Conservation (phyloP, 208 protist genomes). For the Crithidia fasciculata region DNA sequence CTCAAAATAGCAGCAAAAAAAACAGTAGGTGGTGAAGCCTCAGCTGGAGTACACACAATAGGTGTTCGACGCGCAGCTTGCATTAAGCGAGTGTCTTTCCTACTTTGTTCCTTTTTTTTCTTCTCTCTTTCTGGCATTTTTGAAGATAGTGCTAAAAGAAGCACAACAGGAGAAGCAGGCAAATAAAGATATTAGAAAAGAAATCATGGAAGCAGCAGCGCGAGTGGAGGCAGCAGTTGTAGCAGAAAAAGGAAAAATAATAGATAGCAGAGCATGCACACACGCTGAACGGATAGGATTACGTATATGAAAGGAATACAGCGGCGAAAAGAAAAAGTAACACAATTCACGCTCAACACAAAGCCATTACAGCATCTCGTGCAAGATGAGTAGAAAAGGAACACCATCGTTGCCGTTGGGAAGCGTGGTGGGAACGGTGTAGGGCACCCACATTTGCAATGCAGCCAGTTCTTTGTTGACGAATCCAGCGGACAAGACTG, state of each 20-base stretch:
- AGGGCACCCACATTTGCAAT: constrained; percentile 6
- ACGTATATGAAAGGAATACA: neutral
- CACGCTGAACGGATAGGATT: no score
- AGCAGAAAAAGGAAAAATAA: neutral
- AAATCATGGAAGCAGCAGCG: neutral
- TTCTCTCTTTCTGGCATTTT: no score
- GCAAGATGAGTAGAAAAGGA: constrained; percentile 4
- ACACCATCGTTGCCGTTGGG: neutral
- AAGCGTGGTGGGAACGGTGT: neutral
- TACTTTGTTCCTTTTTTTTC: no score
- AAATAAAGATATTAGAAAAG: no score
- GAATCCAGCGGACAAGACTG: no score
- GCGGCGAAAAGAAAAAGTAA: neutral
- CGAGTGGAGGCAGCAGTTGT: neutral
- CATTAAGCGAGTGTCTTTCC: no score
- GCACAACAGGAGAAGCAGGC: no score
- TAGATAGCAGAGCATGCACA: no score
- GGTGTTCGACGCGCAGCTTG: no score
- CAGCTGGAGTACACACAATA: no score
- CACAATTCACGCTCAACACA: neutral
- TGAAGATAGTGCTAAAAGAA: no score
- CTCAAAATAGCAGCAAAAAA: neutral
- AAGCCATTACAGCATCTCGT: neutral
- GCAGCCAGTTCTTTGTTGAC: no score
- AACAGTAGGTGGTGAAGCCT: neutral